Evolutionary conservation across 2,329 filamentous ascomycete species (phyloP).

Genomic region (Fusarium virguliforme): DNA sequence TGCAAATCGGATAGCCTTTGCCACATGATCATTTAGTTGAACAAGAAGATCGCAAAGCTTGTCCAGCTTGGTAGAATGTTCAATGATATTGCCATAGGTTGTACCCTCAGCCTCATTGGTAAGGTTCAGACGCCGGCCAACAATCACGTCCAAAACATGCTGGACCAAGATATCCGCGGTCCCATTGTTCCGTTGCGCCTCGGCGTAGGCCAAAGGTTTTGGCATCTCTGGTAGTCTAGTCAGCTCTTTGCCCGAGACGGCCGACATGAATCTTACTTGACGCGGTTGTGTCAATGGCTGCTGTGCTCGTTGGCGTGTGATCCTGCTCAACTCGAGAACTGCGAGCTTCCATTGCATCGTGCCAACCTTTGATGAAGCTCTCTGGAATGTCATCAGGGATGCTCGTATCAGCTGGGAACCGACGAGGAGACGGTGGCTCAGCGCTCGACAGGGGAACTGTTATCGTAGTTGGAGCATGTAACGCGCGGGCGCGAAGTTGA

Average conservation of each 20-base stretch:
- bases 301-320: background rate
- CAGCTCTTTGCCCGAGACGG: background rate
- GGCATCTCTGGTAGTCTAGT: background rate
- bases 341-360: background rate
- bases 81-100: background rate
- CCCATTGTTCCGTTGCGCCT: slow-evolving; percentile 1
- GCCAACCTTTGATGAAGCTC: slow-evolving; percentile 5
- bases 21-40: background rate
- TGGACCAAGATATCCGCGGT: background rate
- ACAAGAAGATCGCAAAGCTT: background rate
- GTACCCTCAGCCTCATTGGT: background rate
- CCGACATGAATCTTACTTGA: slow-evolving; percentile 4
- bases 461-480: background rate
- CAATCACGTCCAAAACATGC: background rate
- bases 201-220: background rate
- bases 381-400: slow-evolving; percentile 2
- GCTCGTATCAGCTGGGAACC: background rate
- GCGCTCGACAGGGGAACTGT: background rate
- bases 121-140: background rate
- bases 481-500: background rate
- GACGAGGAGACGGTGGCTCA: background rate
- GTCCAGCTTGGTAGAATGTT: background rate
- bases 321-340: background rate
- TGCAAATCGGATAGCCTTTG: background rate
- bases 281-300: background rate